Conservation (phyloP, 2,329 filamentous ascomycete genomes). For the Colletotrichum sansevieriae region DNA sequence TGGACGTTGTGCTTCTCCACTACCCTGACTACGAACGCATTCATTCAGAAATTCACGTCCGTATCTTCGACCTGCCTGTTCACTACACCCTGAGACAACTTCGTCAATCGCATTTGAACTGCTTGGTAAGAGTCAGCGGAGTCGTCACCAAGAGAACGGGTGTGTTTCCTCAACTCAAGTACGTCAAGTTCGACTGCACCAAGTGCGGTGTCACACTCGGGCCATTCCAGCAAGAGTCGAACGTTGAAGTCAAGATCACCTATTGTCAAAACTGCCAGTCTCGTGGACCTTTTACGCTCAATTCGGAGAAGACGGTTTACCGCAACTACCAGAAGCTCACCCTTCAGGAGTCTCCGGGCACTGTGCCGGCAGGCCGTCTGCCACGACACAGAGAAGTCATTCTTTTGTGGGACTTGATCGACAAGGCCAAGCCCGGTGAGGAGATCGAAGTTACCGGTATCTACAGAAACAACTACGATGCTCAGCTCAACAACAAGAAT, state of each 20-base stretch:
- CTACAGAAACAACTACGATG: constrained; percentile 98
- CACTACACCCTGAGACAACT: constrained; percentile 96
- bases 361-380: constrained; percentile 93
- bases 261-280: constrained; percentile 98
- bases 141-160: constrained; percentile 95
- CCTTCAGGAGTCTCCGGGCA: constrained; percentile 95
- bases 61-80: constrained; percentile 93
- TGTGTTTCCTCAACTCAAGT: constrained; percentile 97
- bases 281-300: constrained; percentile 92
- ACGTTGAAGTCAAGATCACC: constrained; percentile 93
- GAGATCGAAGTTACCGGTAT: constrained; percentile 97
- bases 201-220: constrained; percentile 94
- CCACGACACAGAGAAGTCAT: constrained; percentile 95
- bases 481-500: constrained; percentile 97
- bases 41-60: constrained; percentile 96
- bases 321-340: constrained; percentile 99
- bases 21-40: constrained; percentile 99
- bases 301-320: constrained; percentile 98
- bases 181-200: constrained; percentile 96
- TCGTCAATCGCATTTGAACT: constrained; percentile 95
- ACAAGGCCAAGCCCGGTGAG: constrained; percentile 95
- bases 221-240: constrained; percentile 97
- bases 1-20: constrained; percentile 95
- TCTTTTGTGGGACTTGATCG: constrained; percentile 95
- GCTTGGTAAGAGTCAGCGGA: constrained; percentile 91